A percentile compares a stretch with the other conserved stretches of the same genome.
These are phyloP conservation scores for Anisogramma anomala DNA, from an alignment of 2,329 filamentous ascomycete genomes.

Conservation along the genomic window DNA sequence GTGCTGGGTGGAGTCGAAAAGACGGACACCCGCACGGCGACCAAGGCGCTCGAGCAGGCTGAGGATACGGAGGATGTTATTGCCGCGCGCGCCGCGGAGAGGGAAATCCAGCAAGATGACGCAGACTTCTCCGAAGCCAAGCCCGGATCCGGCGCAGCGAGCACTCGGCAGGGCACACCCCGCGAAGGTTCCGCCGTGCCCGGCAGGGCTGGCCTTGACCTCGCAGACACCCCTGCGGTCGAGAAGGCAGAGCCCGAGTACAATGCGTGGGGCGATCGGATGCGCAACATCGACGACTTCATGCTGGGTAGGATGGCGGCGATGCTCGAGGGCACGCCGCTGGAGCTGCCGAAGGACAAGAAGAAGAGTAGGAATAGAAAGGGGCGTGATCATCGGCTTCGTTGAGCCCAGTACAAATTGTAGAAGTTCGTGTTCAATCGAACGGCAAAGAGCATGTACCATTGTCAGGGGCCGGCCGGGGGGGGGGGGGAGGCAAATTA, in stretches of 20 bases:
- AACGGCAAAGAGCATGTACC: too few relatives aligned
- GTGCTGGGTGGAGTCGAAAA: constrained; percentile 60
- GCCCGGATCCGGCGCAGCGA: constrained; percentile 39
- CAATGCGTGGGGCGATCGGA: constrained; percentile 47
- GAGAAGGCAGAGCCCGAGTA: constrained; percentile 34
- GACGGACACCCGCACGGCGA: constrained; percentile 49
- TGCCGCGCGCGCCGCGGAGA: constrained; percentile 77
- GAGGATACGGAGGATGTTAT: constrained; percentile 88
- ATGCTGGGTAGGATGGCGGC: constrained; percentile 60
- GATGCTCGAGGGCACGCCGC: constrained; percentile 44
- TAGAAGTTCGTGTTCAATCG: too few relatives aligned
- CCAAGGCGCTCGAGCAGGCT: constrained; percentile 70
- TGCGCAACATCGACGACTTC: constrained; percentile 61
- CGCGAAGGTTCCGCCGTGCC: constrained; percentile 26
- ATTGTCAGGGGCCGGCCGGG: too few relatives aligned
- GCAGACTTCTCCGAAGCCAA: constrained; percentile 66
- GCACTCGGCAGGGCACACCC: constrained; percentile 40
- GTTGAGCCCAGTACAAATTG: too few relatives aligned
- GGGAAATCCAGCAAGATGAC: constrained; percentile 77
- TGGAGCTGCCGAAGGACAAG: constrained; percentile 54
- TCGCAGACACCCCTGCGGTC: constrained; percentile 22
- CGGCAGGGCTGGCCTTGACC: constrained; percentile 23
- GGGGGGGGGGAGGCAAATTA: too few relatives aligned
- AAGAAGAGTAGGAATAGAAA: constrained; percentile 46
- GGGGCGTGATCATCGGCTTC: constrained; percentile 46